phyloP scores from a whole-genome alignment of 768 basidiomycete species.

The Mycena galopus region DNA sequence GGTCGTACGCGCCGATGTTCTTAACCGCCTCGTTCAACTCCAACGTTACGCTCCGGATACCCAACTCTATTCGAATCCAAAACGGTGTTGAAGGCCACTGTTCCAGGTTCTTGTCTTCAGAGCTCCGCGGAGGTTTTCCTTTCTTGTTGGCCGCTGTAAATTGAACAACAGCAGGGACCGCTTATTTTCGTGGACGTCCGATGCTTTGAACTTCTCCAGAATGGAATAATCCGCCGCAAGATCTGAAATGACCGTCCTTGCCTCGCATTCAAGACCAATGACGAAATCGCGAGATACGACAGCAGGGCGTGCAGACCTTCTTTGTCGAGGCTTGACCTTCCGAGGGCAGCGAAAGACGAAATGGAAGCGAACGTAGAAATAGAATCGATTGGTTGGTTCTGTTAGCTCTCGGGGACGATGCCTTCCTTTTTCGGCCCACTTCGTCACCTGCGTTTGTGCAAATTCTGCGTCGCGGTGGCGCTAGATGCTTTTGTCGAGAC shows the following conservation, averaged over 20 bases:
- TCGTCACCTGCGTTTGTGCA: too few species aligned
- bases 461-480: too few species aligned
- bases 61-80: conserved; percentile 77
- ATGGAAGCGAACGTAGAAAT: too few species aligned
- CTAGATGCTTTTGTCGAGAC: too few species aligned
- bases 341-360: too few species aligned
- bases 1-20: conserved; percentile 74
- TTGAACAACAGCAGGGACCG: conserved; percentile 86
- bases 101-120: conserved; percentile 82
- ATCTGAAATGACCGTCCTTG: conserved; percentile 48
- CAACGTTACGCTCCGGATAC: conserved; percentile 74
- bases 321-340: too few species aligned
- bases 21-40: conserved; percentile 79
- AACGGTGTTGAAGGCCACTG: conserved; percentile 81
- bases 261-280: conserved; percentile 85
- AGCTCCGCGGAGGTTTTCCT: conserved; percentile 60
- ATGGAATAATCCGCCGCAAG: conserved; percentile 47
- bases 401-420: too few species aligned
- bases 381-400: too few species aligned
- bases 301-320: too few species aligned
- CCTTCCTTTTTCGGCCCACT: too few species aligned
- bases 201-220: conserved; percentile 69
- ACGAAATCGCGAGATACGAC: too few species aligned
- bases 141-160: conserved; percentile 55
- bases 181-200: conserved; percentile 74